These are phyloP conservation scores for Eucalyptus shirleyi DNA, from an alignment of 345 rosid genomes.

Conservation along the genomic window DNA sequence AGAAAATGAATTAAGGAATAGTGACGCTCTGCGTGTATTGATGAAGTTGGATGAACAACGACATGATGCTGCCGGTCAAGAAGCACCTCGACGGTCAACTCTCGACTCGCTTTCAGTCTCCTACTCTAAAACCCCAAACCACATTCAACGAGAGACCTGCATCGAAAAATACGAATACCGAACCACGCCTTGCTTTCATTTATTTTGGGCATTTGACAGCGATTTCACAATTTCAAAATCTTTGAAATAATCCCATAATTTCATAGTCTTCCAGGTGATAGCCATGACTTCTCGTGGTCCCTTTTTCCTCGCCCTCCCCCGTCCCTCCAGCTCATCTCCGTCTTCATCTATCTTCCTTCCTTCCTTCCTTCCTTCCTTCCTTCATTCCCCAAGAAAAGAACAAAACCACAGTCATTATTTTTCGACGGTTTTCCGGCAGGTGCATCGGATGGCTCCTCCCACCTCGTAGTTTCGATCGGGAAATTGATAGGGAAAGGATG, in stretches of 20 bases:
- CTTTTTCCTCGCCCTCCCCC: neutral
- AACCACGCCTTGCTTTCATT: too few relatives aligned
- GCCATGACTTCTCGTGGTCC: neutral
- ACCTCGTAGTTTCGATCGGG: neutral
- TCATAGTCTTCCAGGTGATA: too few relatives aligned
- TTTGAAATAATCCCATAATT: too few relatives aligned
- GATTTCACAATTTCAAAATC: too few relatives aligned
- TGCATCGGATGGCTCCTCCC: neutral
- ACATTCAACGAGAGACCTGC: neutral
- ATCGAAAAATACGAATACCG: too few relatives aligned
- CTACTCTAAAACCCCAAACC: neutral
- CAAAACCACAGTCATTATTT: neutral
- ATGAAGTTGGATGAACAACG: neutral
- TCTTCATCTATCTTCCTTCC: neutral
- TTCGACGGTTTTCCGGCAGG: neutral
- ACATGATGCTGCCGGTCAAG: neutral
- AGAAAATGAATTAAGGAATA: neutral
- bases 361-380: neutral
- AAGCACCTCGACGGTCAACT: neutral
- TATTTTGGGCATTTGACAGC: accelerated
- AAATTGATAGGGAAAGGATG: neutral
- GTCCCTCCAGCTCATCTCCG: neutral
- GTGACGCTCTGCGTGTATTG: accelerated
- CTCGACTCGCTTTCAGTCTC: neutral
- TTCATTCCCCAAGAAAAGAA: neutral